Evolutionary conservation across 163 green algal species (phyloP).

Genomic region (Scenedesmus sp.): DNA sequence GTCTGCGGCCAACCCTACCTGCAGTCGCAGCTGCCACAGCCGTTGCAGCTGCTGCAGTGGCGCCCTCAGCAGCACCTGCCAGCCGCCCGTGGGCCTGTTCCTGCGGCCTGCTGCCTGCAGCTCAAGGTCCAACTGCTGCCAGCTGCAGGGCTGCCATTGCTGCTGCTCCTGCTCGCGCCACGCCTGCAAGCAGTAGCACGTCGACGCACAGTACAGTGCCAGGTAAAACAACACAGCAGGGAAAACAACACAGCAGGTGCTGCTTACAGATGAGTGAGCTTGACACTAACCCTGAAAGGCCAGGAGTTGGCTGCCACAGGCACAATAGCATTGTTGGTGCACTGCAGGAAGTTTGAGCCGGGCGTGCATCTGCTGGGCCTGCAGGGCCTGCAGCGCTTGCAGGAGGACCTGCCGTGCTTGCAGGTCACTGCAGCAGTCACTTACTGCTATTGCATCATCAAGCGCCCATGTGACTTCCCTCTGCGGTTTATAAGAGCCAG

Average conservation of each 20-base stretch:
- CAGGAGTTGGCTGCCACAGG: no score
- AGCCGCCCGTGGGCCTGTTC: conserved; percentile 16
- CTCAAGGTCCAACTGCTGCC: conserved; percentile 57
- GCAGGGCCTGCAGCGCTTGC: not conserved
- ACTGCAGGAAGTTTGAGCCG: no score
- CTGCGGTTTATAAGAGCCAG: conserved; percentile 50
- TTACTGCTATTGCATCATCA: conserved; percentile 62
- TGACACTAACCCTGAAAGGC: no score
- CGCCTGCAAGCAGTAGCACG: conserved; percentile 29
- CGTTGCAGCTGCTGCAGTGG: conserved; percentile 57
- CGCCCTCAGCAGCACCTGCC: conserved; percentile 57
- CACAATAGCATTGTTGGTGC: no score
- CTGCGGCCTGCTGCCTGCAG: conserved; percentile 36
- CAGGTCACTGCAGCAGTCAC: not conserved
- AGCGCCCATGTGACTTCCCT: conserved; percentile 65
- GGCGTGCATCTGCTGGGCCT: not conserved
- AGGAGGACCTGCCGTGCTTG: not conserved
- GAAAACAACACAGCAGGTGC: no score
- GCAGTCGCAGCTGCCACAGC: conserved; percentile 61
- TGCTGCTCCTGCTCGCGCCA: conserved; percentile 20
- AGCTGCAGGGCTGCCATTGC: conserved; percentile 54
- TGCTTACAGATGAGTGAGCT: no score
- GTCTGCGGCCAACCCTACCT: conserved; percentile 56
- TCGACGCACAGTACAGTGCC: not conserved
- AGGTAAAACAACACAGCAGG: no score